These are phyloP conservation scores for Lentinula sp. DNA, from an alignment of 768 basidiomycete species.

Conservation along the genomic window DNA sequence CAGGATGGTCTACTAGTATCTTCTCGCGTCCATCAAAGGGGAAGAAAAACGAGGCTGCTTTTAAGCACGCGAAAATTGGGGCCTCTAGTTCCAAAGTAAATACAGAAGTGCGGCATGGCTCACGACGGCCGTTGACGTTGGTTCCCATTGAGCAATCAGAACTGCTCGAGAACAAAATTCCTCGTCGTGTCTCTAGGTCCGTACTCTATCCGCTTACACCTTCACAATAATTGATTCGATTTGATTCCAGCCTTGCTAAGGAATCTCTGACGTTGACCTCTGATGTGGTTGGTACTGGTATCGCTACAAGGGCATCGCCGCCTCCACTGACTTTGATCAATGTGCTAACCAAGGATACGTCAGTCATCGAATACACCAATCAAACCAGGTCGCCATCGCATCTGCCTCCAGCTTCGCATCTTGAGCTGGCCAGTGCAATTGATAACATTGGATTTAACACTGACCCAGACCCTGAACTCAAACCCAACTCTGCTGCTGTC, in stretches of 20 bases:
- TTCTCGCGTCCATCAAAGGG: not conserved
- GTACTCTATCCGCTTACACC: not conserved
- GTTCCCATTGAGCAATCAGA: not conserved
- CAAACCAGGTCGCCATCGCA: not conserved
- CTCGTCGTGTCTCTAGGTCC: not conserved
- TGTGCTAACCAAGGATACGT: not conserved
- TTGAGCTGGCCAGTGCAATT: not conserved
- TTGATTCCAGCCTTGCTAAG: not conserved
- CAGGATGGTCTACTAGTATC: not conserved
- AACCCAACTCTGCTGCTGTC: not conserved
- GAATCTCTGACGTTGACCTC: not conserved
- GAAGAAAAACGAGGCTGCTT: not conserved
- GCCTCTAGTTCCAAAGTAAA: not conserved
- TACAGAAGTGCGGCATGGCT: not conserved
- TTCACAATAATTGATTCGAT: not conserved
- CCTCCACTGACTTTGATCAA: not conserved
- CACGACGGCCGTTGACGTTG: not conserved
- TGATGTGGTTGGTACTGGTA: not conserved
- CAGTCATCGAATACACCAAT: not conserved
- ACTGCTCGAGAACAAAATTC: not conserved
- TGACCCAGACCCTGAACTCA: not conserved
- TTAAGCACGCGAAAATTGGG: not conserved
- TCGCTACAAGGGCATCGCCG: too few relatives aligned
- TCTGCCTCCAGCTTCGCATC: not conserved
- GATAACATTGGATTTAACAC: not conserved